Evolutionary conservation across 2,329 filamentous ascomycete genomes (phyloP).

Genomic region (Colletotrichum costaricense): DNA sequence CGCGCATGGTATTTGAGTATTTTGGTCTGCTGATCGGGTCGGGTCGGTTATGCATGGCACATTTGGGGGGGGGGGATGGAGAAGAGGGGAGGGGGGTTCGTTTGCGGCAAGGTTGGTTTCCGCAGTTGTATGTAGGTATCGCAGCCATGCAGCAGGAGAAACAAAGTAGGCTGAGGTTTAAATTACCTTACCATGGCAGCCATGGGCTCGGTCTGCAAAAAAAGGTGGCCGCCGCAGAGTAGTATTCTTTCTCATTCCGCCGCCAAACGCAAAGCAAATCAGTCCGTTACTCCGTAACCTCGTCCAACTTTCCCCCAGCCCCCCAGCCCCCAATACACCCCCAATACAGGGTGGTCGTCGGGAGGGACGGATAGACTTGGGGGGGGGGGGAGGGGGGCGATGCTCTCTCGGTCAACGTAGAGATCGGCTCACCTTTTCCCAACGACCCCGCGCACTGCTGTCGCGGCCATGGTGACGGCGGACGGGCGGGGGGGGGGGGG

Average conservation of each 20-base stretch:
- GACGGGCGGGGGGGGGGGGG: no score
- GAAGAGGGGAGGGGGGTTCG: neutral
- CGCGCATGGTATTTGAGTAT: neutral
- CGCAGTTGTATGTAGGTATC: no score
- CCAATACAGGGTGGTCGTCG: neutral
- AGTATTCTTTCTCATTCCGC: neutral
- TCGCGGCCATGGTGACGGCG: neutral
- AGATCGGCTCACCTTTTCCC: constrained; percentile 4
- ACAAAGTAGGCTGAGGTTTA: neutral
- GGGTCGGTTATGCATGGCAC: constrained; percentile 20
- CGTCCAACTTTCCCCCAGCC: neutral
- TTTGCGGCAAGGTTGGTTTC: no score
- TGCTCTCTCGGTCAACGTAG: neutral
- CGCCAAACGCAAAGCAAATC: neutral
- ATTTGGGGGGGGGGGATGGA: neutral
- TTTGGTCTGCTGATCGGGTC: constrained; percentile 10
- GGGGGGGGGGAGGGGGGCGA: neutral
- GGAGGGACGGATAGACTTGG: neutral
- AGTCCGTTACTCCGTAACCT: neutral
- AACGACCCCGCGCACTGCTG: neutral
- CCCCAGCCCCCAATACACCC: neutral
- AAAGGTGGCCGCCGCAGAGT: neutral
- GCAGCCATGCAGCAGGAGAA: no score
- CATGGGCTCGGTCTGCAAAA: neutral
- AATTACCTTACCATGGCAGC: neutral